These are phyloP conservation scores for Xylariaceae sp. DNA, from an alignment of 2,329 filamentous ascomycete species.

Conservation along the genomic window DNA sequence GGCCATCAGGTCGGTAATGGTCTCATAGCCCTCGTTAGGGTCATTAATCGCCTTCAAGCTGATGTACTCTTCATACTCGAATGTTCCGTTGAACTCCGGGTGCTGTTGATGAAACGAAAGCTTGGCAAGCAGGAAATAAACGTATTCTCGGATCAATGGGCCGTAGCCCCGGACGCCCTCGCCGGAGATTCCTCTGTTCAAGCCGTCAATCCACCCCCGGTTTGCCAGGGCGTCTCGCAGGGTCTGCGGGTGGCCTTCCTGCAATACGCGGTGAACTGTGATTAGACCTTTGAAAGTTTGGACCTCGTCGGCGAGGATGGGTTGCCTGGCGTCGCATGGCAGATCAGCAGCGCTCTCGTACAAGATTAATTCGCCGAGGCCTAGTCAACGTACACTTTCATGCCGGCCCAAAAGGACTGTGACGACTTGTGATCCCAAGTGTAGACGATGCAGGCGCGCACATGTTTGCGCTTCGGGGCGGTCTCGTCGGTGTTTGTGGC, in stretches of 20 bases:
- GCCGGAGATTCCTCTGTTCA: constrained; percentile 76
- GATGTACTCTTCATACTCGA: constrained; percentile 99
- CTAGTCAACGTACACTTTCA: constrained; percentile 76
- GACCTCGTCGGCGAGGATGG: constrained; percentile 95
- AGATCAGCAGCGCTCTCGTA: constrained; percentile 17
- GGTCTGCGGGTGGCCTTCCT: constrained; percentile 88
- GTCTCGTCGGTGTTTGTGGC: constrained; percentile 66
- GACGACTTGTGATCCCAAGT: constrained; percentile 99
- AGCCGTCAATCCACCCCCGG: constrained; percentile 84
- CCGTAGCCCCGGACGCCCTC: constrained; percentile 88
- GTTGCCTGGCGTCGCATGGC: constrained; percentile 58
- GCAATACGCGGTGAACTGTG: constrained; percentile 93
- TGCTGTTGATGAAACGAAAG: constrained; percentile 95
- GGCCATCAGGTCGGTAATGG: constrained; percentile 92
- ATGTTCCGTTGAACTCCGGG: constrained; percentile 96
- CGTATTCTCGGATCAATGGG: constrained; percentile 92
- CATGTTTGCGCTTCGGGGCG: constrained; percentile 80
- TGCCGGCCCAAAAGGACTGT: constrained; percentile 90
- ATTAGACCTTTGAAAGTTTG: constrained; percentile 99
- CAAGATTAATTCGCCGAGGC: neutral
- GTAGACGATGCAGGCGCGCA: constrained; percentile 95
- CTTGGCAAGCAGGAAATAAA: constrained; percentile 91
- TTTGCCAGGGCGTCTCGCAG: constrained; percentile 86
- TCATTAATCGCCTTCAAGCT: constrained; percentile 97
- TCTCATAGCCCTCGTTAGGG: constrained; percentile 96